phyloP scores from a whole-genome alignment of 2,329 filamentous ascomycete genomes.

The Botrytis tulipae region DNA sequence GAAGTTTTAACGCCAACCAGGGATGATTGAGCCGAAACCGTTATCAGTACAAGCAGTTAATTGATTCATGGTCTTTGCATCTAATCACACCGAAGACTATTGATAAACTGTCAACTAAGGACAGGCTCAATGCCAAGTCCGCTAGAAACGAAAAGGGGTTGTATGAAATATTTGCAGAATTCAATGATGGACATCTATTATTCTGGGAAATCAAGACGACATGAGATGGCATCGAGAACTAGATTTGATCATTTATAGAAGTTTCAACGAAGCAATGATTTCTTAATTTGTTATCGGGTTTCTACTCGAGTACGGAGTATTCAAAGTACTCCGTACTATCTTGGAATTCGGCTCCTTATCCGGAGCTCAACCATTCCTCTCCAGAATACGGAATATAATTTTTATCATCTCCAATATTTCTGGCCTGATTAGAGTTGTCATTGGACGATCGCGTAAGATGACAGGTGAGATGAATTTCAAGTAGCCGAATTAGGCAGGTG shows the following conservation, averaged over 20 bases:
- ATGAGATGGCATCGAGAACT: not conserved
- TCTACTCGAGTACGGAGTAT: not conserved
- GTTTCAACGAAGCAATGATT: not conserved
- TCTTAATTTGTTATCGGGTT: not conserved
- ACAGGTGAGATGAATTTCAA: not conserved
- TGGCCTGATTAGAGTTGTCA: not conserved
- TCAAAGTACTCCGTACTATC: not conserved
- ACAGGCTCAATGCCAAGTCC: not conserved
- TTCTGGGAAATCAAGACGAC: accelerated
- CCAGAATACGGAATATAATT: not conserved
- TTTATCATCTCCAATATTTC: not conserved
- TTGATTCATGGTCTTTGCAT: too few species aligned
- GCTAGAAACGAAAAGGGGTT: not conserved
- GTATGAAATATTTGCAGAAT: not conserved
- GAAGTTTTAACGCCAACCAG: too few species aligned
- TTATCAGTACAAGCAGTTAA: too few species aligned
- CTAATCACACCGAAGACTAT: not conserved
- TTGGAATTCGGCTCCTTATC: not conserved
- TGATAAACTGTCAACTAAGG: not conserved
- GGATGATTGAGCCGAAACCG: too few species aligned
- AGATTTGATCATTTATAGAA: too few species aligned
- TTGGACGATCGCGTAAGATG: not conserved
- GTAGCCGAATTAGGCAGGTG: not conserved
- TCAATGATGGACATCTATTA: not conserved
- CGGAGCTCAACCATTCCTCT: not conserved